phyloP scores from a whole-genome alignment of 331 rosid species.

The Telfairia occidentalis region DNA sequence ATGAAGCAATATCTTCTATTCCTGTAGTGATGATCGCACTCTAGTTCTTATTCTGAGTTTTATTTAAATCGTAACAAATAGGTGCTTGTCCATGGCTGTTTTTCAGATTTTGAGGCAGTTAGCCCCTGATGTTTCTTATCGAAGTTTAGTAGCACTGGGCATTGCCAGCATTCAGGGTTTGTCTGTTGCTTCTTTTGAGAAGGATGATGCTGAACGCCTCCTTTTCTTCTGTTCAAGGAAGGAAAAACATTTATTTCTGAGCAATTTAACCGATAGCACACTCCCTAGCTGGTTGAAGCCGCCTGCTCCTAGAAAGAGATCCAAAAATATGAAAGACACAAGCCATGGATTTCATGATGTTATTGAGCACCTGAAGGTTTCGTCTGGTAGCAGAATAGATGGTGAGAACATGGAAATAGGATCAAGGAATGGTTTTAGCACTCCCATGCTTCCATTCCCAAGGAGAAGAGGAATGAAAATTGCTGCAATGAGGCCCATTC shows the following conservation, averaged over 20 bases:
- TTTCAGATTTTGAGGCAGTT: conserved; percentile 94
- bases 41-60: neutral
- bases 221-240: conserved; percentile 64
- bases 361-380: conserved; percentile 18
- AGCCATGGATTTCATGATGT: conserved; percentile 25
- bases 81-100: neutral
- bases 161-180: conserved; percentile 94
- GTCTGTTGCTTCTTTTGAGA: conserved; percentile 83
- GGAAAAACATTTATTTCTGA: conserved; percentile 27
- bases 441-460: conserved; percentile 47
- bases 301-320: conserved; percentile 80
- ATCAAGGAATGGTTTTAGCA: conserved; percentile 45
- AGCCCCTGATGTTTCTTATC: conserved; percentile 85
- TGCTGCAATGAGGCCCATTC: conserved; percentile 96
- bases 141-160: conserved; percentile 86
- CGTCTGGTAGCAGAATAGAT: conserved; percentile 15
- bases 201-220: conserved; percentile 86
- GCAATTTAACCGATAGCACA: conserved; percentile 30
- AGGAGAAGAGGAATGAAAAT: conserved; percentile 77
- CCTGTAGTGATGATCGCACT: neutral
- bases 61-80: neutral
- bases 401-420: conserved; percentile 30
- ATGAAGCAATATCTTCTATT: neutral
- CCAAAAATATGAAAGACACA: conserved; percentile 32
- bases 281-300: conserved; percentile 86